These are phyloP conservation scores for Cucurbita maxima DNA, from an alignment of 306 rosid species.

Conservation along the genomic window DNA sequence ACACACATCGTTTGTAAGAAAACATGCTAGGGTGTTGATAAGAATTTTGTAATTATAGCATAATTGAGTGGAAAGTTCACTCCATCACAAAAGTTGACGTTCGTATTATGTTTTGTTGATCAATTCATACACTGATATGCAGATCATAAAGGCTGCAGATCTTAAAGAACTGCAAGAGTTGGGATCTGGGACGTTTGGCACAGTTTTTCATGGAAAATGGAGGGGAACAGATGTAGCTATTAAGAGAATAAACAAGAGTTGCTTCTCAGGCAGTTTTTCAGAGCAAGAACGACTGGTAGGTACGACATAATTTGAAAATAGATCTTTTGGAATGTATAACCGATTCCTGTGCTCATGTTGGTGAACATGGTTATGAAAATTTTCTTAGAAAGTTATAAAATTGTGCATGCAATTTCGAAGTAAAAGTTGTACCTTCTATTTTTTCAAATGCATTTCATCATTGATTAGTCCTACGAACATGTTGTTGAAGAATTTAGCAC, in stretches of 20 bases:
- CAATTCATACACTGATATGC: conserved; percentile 20
- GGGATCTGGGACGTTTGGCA: conserved; percentile 98
- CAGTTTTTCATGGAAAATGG: conserved; percentile 93
- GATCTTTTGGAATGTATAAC: conserved; percentile 1
- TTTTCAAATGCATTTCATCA: not conserved
- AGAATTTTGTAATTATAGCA: not conserved
- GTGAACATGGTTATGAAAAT: not conserved
- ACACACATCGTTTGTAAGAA: not conserved
- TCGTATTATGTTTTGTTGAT: conserved; percentile 2
- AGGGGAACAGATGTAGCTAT: conserved; percentile 97
- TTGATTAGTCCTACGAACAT: not conserved
- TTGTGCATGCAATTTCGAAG: not conserved
- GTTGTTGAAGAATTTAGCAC: too few relatives aligned
- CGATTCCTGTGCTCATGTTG: not conserved
- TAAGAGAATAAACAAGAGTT: conserved; percentile 85
- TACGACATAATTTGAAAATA: conserved; percentile 7
- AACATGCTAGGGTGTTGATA: not conserved
- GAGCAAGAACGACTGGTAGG: conserved; percentile 93
- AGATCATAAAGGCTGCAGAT: conserved; percentile 70
- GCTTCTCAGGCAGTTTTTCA: conserved; percentile 64
- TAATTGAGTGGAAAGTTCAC: not conserved
- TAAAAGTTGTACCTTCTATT: not conserved
- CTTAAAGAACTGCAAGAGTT: conserved; percentile 73
- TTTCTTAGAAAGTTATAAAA: not conserved
- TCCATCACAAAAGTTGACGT: not conserved